Evolutionary conservation across 1,284 basidiomycete species (phyloP).

Genomic region (Irpex sp.): DNA sequence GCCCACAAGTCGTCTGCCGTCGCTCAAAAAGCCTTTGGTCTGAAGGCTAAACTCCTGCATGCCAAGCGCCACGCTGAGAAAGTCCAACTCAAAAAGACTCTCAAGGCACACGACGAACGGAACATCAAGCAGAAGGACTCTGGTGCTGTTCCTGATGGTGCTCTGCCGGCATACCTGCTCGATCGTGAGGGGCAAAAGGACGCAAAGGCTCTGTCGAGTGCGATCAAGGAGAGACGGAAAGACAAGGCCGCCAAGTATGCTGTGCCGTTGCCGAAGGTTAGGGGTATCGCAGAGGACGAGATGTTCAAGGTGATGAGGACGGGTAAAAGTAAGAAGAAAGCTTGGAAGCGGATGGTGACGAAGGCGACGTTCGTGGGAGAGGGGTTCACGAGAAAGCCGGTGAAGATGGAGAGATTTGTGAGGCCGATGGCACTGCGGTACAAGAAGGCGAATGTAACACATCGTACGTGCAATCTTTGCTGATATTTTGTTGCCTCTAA

Average conservation of each 20-base stretch:
- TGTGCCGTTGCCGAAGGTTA: conserved; percentile 93
- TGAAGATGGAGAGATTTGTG: conserved; percentile 98
- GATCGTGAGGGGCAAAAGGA: conserved; percentile 97
- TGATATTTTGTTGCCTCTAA: not conserved
- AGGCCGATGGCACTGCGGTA: conserved; percentile 96
- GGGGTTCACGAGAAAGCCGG: conserved; percentile 96
- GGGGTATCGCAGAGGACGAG: conserved; percentile 98
- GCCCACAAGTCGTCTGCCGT: conserved; percentile 85
- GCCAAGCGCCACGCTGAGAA: conserved; percentile 96
- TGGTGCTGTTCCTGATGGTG: conserved; percentile 78
- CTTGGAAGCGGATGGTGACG: conserved; percentile 99
- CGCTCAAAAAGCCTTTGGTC: conserved; percentile 92
- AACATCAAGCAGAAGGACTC: conserved; percentile 93
- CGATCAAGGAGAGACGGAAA: conserved; percentile 98
- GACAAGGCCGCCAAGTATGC: conserved; percentile 99
- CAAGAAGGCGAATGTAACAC: conserved; percentile 98
- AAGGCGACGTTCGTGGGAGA: conserved; percentile 99
- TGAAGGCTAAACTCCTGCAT: conserved; percentile 97
- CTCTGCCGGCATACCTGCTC: conserved; percentile 90
- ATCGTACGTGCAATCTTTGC: conserved; percentile 62
- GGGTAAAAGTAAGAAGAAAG: conserved; percentile 94
- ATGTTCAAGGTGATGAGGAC: conserved; percentile 99
- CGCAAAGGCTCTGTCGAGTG: conserved; percentile 94
- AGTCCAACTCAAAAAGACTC: conserved; percentile 97
- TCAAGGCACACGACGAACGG: conserved; percentile 98